A percentile compares a stretch with the other conserved stretches of the same genome.
phyloP scores from a whole-genome alignment of 2,329 filamentous ascomycete species.

The Ilyonectria sp. region DNA sequence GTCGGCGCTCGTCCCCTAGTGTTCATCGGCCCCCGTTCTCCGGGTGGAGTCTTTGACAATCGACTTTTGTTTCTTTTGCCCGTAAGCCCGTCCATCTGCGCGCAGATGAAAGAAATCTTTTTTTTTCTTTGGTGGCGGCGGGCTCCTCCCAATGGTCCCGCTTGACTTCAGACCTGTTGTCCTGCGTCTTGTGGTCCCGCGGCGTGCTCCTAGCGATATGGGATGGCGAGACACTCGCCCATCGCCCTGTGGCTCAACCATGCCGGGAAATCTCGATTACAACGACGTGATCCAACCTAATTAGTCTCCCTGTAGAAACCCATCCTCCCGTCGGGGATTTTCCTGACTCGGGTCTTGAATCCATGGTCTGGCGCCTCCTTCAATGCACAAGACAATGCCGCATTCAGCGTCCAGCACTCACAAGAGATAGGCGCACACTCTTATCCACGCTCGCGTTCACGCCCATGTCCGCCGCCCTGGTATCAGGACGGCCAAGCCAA shows the following conservation, averaged over 20 bases:
- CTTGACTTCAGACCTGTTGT: slow-evolving; percentile 1
- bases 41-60: slow-evolving; percentile 37
- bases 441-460: not conserved
- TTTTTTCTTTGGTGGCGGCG: slow-evolving; percentile 9
- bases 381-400: slow-evolving; percentile 15
- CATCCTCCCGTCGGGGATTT: slow-evolving; percentile 36
- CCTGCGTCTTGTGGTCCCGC: not conserved
- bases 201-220: slow-evolving; percentile 41
- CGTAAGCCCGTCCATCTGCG: slow-evolving; percentile 25
- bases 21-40: slow-evolving; percentile 22
- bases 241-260: slow-evolving; percentile 35
- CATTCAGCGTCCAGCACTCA: not conserved
- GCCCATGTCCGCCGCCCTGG: slow-evolving; percentile 8
- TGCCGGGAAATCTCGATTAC: slow-evolving; percentile 47
- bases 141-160: slow-evolving; percentile 1
- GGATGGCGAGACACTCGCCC: slow-evolving; percentile 37
- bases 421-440: slow-evolving; percentile 17
- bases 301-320: slow-evolving; percentile 30
- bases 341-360: slow-evolving; percentile 31
- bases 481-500: slow-evolving; percentile 19
- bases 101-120: slow-evolving; percentile 22
- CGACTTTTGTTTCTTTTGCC: slow-evolving; percentile 24
- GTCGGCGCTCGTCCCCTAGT: slow-evolving; percentile 20
- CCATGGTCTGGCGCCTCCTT: slow-evolving; percentile 26
- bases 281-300: slow-evolving; percentile 33